Evolutionary conservation across 805 yeast genomes (phyloP).

Genomic region (Candida vaughaniae): DNA sequence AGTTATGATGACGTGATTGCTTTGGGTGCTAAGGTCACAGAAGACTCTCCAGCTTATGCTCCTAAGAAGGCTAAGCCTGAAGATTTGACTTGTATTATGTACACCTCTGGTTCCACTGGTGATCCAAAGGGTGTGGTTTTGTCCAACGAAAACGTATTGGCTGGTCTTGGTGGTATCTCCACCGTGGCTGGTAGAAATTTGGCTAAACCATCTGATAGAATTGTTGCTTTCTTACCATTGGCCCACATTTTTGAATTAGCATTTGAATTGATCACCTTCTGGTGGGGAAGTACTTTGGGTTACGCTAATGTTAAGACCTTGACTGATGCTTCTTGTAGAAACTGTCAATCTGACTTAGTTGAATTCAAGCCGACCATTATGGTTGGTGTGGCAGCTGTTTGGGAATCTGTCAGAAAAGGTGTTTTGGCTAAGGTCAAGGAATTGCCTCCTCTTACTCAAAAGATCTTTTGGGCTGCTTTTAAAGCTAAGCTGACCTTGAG

Average conservation of each 20-base stretch:
- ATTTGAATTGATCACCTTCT: constrained; percentile 74
- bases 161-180: constrained; percentile 84
- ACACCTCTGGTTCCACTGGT: constrained; percentile 86
- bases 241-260: constrained; percentile 95
- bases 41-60: constrained; percentile 15
- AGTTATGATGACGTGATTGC: constrained; percentile 63
- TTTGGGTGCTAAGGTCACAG: constrained; percentile 52
- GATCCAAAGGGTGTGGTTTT: constrained; percentile 82
- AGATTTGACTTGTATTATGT: constrained; percentile 75
- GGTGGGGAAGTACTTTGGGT: constrained; percentile 90
- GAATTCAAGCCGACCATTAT: constrained; percentile 87
- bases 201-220: constrained; percentile 60
- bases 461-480: constrained; percentile 86
- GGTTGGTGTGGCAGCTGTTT: constrained; percentile 99
- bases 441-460: constrained; percentile 65
- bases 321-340: constrained; percentile 74
- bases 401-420: constrained; percentile 96
- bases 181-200: constrained; percentile 53
- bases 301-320: constrained; percentile 92
- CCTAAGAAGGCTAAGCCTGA: constrained; percentile 46
- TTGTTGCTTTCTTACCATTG: constrained; percentile 87
- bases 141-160: constrained; percentile 64
- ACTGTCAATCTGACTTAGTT: constrained; percentile 85
- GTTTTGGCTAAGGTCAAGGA: constrained; percentile 71
- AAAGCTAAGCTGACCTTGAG: constrained; percentile 66